Evolutionary conservation across 2,329 filamentous ascomycete genomes (phyloP).

Genomic region (Chrysoporthe austroafricana): DNA sequence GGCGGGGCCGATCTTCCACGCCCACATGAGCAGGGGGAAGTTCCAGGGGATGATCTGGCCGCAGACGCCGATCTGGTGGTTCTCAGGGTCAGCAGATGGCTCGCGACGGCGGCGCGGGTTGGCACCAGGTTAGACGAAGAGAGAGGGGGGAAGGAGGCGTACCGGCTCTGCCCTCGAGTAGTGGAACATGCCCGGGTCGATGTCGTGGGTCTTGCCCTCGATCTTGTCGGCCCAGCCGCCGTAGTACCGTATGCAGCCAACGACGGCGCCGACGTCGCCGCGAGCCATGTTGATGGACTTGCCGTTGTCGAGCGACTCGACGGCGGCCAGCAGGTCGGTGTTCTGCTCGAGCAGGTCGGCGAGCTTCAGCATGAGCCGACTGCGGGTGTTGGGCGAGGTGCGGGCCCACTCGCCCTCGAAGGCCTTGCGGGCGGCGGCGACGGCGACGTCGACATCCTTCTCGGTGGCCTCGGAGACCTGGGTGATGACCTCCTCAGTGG

Average conservation of each 20-base stretch:
- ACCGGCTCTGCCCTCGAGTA: constrained; percentile 80
- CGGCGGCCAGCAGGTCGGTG: constrained; percentile 72
- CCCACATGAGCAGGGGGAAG: constrained; percentile 71
- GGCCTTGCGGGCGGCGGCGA: constrained; percentile 82
- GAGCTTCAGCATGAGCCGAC: constrained; percentile 72
- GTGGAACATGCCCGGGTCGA: constrained; percentile 77
- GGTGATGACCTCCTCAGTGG: constrained; percentile 82
- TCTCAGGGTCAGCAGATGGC: background rate
- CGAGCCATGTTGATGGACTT: constrained; percentile 79
- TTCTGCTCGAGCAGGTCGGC: constrained; percentile 83
- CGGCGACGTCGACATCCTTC: constrained; percentile 82
- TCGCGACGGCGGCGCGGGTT: no score
- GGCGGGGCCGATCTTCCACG: constrained; percentile 73
- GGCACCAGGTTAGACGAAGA: no score
- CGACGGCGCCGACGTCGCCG: constrained; percentile 71
- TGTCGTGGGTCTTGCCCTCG: constrained; percentile 83
- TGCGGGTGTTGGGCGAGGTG: constrained; percentile 71
- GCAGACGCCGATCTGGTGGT: constrained; percentile 68
- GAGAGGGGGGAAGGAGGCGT: constrained; percentile 32
- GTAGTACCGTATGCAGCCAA: constrained; percentile 80
- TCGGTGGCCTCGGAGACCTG: constrained; percentile 84
- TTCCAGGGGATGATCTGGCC: constrained; percentile 84
- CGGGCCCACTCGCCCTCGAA: constrained; percentile 75
- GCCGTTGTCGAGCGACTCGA: constrained; percentile 88
- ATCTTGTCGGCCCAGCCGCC: constrained; percentile 93